phyloP scores from a whole-genome alignment of 192 early-diverging fungal species.

The Thamnidium elegans region DNA sequence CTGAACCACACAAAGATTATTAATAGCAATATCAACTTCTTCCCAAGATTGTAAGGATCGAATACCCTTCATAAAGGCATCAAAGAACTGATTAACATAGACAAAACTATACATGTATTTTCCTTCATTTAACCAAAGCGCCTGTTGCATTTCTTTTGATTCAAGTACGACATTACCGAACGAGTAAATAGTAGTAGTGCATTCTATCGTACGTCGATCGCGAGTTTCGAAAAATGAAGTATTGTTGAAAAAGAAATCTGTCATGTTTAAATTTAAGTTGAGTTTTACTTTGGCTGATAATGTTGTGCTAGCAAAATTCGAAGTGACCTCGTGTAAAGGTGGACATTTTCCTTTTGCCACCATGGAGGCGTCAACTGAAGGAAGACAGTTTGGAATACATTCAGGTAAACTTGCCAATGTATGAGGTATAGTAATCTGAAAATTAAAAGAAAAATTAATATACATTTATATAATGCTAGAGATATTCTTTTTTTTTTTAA shows the following conservation, averaged over 20 bases:
- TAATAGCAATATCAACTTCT: slow-evolving; percentile 49
- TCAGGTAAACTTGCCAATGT: slow-evolving; percentile 35
- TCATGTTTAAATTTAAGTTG: slow-evolving; percentile 38
- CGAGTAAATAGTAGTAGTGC: slow-evolving; percentile 47
- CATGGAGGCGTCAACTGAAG: slow-evolving; percentile 10
- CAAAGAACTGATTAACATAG: slow-evolving; percentile 55
- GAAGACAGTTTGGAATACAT: slow-evolving; percentile 27
- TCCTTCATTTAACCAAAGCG: slow-evolving; percentile 33
- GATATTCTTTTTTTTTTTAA: too few species aligned
- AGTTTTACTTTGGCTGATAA: slow-evolving; percentile 38
- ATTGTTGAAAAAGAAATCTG: slow-evolving; percentile 45
- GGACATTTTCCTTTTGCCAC: slow-evolving; percentile 32
- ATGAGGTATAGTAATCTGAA: slow-evolving; percentile 28
- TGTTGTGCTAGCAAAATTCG: slow-evolving; percentile 10
- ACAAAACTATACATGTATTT: slow-evolving; percentile 46
- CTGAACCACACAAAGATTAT: slow-evolving; percentile 49
- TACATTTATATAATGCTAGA: neutral
- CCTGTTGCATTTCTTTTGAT: slow-evolving; percentile 46
- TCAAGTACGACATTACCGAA: slow-evolving; percentile 47
- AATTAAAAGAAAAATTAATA: neutral
- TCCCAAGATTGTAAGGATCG: slow-evolving; percentile 37
- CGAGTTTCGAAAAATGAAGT: slow-evolving; percentile 41
- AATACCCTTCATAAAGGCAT: slow-evolving; percentile 50
- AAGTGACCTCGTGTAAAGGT: slow-evolving; percentile 7
- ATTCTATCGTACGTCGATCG: slow-evolving; percentile 40